Evolutionary conservation across 2,329 filamentous ascomycete genomes (phyloP).

Genomic region (Aspergillus sp.): DNA sequence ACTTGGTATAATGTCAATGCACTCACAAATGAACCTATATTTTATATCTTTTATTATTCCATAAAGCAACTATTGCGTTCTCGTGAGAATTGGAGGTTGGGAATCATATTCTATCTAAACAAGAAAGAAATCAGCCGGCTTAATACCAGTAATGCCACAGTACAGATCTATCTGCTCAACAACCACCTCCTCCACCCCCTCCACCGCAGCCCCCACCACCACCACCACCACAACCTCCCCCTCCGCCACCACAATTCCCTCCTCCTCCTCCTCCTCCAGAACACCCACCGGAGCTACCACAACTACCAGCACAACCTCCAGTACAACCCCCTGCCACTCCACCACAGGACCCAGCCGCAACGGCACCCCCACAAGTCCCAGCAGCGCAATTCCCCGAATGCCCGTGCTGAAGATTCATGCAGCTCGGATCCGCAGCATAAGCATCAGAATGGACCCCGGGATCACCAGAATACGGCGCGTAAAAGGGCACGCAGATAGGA

Average conservation of each 20-base stretch:
- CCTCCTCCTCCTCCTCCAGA: constrained; percentile 27
- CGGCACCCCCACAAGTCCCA: constrained; percentile 45
- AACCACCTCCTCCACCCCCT: not conserved
- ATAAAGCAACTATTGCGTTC: not conserved
- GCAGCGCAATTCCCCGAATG: constrained; percentile 49
- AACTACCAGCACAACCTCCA: constrained; percentile 39
- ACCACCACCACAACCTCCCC: constrained; percentile 12
- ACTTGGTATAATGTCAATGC: not conserved
- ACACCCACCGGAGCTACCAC: constrained; percentile 48
- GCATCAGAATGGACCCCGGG: constrained; percentile 41
- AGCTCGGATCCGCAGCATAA: constrained; percentile 48
- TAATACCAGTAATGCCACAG: not conserved
- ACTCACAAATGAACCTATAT: not conserved
- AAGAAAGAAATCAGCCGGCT: not conserved
- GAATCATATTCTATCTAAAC: not conserved
- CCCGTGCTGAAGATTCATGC: constrained; percentile 42
- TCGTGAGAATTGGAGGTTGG: not conserved
- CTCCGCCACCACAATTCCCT: constrained; percentile 11
- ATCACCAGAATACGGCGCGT: constrained; percentile 49
- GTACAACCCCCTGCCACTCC: constrained; percentile 35
- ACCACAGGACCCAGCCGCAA: constrained; percentile 45
- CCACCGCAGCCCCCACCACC: constrained; percentile 10
- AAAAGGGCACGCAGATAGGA: constrained; percentile 46
- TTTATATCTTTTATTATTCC: not conserved
- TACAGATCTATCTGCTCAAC: not conserved